Conservation (phyloP, 805 yeast genomes). For the Candida methanosorbosa region DNA sequence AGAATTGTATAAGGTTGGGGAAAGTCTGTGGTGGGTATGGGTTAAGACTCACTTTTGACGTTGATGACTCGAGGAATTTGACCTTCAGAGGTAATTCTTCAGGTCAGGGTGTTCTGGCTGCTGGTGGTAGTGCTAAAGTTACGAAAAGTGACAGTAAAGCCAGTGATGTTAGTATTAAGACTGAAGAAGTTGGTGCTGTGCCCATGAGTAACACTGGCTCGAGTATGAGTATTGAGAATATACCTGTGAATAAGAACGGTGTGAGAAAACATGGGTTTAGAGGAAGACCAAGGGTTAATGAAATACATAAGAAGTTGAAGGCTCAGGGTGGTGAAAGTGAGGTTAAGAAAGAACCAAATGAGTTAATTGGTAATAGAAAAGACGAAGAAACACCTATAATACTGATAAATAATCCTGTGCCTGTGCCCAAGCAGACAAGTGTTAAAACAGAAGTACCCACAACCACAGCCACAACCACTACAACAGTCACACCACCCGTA, state of each 20-base stretch:
- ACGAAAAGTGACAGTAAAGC: too few species aligned
- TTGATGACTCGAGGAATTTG: too few species aligned
- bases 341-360: too few species aligned
- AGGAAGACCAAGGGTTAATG: conserved; percentile 35
- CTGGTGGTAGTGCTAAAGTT: too few species aligned
- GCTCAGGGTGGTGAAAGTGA: too few species aligned
- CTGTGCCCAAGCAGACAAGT: too few species aligned
- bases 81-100: conserved; percentile 7
- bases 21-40: conserved; percentile 44
- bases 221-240: too few species aligned
- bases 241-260: conserved; percentile 23
- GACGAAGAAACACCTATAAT: too few species aligned
- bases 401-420: too few species aligned
- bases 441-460: too few species aligned
- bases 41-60: conserved; percentile 38
- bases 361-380: too few species aligned
- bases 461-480: background rate
- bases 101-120: background rate
- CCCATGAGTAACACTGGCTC: conserved; percentile 3
- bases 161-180: background rate
- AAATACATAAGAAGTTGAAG: too few species aligned
- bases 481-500: background rate
- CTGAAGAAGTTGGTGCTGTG: background rate
- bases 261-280: conserved; percentile 31
- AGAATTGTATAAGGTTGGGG: conserved; percentile 36